A percentile compares a stretch with the other conserved stretches of the same genome.
phyloP scores from a whole-genome alignment of 129 eudicot genomes.

The Centrapalus pauciflorus region DNA sequence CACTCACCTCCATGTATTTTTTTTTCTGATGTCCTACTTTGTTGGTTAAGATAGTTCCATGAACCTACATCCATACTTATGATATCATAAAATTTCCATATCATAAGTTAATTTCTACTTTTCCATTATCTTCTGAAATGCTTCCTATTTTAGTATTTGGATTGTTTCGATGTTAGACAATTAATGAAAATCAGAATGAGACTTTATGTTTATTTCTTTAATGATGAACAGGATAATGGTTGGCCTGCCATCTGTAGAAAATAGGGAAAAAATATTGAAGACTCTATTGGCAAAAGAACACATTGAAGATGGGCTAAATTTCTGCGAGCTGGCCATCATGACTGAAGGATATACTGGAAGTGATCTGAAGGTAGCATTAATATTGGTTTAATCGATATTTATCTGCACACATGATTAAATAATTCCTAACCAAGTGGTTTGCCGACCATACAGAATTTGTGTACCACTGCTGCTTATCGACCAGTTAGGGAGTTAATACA shows the following conservation, averaged over 20 bases:
- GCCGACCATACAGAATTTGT: constrained; percentile 56
- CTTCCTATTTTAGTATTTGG: not conserved
- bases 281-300: constrained; percentile 77
- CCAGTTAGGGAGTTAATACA: constrained; percentile 94
- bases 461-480: constrained; percentile 91
- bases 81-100: too few species aligned
- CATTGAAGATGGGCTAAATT: constrained; percentile 47
- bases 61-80: too few species aligned
- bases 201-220: not conserved
- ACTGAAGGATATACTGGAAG: constrained; percentile 95
- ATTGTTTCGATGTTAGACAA: too few species aligned
- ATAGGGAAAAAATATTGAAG: constrained; percentile 67
- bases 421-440: not conserved
- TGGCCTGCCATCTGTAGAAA: constrained; percentile 84
- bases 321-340: constrained; percentile 65
- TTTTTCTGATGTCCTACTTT: not conserved
- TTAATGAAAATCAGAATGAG: not conserved
- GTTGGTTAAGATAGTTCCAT: too few species aligned
- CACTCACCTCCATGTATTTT: not conserved
- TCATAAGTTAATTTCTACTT: too few species aligned
- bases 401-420: not conserved
- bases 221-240: constrained; percentile 70
- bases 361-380: constrained; percentile 74
- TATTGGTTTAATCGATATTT: not conserved
- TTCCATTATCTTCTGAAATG: too few species aligned